phyloP scores from a whole-genome alignment of 2,329 filamentous ascomycete genomes.

The Hawksworthiomyces lignivorus region DNA sequence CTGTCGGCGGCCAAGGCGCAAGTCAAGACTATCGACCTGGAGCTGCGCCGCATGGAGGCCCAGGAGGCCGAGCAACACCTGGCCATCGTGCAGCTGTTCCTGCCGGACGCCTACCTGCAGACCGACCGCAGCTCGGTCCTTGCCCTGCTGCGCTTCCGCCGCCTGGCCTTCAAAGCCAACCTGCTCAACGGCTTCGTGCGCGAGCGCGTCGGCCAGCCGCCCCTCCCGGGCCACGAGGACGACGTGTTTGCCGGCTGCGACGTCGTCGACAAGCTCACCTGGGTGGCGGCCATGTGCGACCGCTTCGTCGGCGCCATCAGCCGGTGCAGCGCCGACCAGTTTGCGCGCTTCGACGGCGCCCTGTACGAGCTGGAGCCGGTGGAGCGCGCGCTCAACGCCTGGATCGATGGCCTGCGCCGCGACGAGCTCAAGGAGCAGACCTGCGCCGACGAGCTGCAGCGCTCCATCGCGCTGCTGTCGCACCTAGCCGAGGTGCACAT shows the following conservation, averaged over 20 bases:
- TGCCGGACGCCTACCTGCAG: constrained; percentile 70
- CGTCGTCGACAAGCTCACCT: constrained; percentile 75
- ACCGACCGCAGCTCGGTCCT: constrained; percentile 79
- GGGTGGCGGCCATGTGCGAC: constrained; percentile 75
- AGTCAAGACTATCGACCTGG: constrained; percentile 87
- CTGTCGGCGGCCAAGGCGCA: constrained; percentile 85
- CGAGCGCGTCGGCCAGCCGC: constrained; percentile 59
- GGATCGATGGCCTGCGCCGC: constrained; percentile 75
- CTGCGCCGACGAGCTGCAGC: constrained; percentile 72
- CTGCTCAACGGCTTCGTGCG: constrained; percentile 71
- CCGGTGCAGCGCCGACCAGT: constrained; percentile 69
- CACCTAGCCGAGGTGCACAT: constrained; percentile 80
- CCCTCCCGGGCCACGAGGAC: constrained; percentile 63
- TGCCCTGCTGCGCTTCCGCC: constrained; percentile 78
- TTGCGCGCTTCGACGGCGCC: constrained; percentile 69
- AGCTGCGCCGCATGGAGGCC: constrained; percentile 77
- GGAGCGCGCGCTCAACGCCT: constrained; percentile 78
- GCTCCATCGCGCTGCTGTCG: constrained; percentile 78
- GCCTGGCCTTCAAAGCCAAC: constrained; percentile 80
- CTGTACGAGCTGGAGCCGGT: constrained; percentile 86
- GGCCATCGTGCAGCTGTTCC: constrained; percentile 78
- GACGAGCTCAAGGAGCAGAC: constrained; percentile 82
- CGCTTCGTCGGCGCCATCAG: constrained; percentile 76
- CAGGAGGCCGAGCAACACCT: constrained; percentile 85
- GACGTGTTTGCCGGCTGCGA: constrained; percentile 74